Percentiles rank a stretch among this genome's conserved stretches.
Evolutionary conservation across 371 early-diverging fungal species (phyloP).

Genomic region (Thermomucor indicae-seudaticae): DNA sequence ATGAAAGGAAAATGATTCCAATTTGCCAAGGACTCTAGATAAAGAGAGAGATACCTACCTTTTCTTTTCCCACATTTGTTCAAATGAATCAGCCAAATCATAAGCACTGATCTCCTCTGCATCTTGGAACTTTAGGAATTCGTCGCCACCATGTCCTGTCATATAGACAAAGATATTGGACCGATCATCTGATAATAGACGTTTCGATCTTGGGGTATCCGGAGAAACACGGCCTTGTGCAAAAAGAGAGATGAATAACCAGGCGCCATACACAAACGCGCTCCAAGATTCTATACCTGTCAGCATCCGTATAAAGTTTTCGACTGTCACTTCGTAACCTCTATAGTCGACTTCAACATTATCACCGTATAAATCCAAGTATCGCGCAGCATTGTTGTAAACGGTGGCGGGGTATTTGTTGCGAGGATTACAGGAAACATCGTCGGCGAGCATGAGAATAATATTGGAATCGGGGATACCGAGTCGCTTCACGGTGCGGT

Average conservation of each 20-base stretch:
- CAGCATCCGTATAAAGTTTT: conserved; percentile 92
- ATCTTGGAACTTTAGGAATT: conserved; percentile 97
- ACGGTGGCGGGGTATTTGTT: conserved; percentile 91
- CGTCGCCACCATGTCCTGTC: conserved; percentile 98
- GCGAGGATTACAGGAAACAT: conserved; percentile 94
- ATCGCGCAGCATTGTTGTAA: conserved; percentile 80
- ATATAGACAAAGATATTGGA: conserved; percentile 94
- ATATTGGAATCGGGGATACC: conserved; percentile 98
- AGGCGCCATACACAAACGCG: not conserved
- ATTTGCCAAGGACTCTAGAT: conserved; percentile 1
- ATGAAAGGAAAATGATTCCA: not conserved
- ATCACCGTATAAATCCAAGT: conserved; percentile 87
- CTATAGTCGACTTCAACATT: conserved; percentile 97
- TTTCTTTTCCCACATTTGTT: conserved; percentile 94
- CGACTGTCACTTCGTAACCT: conserved; percentile 97
- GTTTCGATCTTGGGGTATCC: conserved; percentile 85
- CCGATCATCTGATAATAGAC: conserved; percentile 89
- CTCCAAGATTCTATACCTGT: conserved; percentile 57
- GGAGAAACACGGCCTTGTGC: conserved; percentile 62
- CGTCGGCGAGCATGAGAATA: conserved; percentile 97
- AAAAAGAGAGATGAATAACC: not conserved
- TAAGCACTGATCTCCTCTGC: conserved; percentile 91
- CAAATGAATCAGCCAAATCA: conserved; percentile 93
- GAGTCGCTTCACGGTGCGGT: conserved; percentile 95
- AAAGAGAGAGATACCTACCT: conserved; percentile 30